A percentile compares a stretch with the other conserved stretches of the same genome.
phyloP scores from a whole-genome alignment of 2,329 filamentous ascomycete genomes.

The Fusarium sp. region DNA sequence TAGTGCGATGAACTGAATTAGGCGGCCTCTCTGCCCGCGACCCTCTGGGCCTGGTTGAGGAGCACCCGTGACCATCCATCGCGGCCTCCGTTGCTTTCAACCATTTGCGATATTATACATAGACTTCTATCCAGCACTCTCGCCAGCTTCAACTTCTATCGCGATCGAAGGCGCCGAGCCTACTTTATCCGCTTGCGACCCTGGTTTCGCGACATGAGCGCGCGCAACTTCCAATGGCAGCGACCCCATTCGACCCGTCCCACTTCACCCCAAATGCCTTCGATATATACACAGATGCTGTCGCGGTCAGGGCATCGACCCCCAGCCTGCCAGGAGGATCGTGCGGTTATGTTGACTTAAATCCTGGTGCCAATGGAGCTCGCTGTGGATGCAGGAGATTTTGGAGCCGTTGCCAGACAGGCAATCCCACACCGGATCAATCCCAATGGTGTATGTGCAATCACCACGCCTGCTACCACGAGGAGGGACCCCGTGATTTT shows the following conservation, averaged over 20 bases:
- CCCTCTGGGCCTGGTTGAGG: conserved; percentile 51
- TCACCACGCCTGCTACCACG: conserved; percentile 71
- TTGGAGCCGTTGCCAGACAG: conserved; percentile 60
- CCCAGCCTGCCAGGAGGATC: conserved; percentile 61
- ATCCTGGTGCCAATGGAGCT: conserved; percentile 61
- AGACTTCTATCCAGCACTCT: background rate
- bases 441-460: conserved; percentile 70
- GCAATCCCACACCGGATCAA: conserved; percentile 55
- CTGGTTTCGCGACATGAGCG: conserved; percentile 46
- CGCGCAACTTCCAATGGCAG: conserved; percentile 60
- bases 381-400: conserved; percentile 71
- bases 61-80: conserved; percentile 41
- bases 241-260: conserved; percentile 60
- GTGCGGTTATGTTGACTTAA: conserved; percentile 69
- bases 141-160: background rate
- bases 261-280: conserved; percentile 61
- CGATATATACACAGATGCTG: conserved; percentile 65
- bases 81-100: conserved; percentile 25
- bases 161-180: conserved; percentile 14
- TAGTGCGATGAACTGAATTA: conserved; percentile 53
- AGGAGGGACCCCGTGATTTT: conserved; percentile 54
- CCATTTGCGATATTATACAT: conserved; percentile 17
- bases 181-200: conserved; percentile 11
- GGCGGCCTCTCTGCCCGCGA: conserved; percentile 48
- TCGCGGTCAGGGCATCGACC: conserved; percentile 42